Evolutionary conservation across 169 alveolate species (phyloP).

Genomic region (Plasmodium inui): DNA sequence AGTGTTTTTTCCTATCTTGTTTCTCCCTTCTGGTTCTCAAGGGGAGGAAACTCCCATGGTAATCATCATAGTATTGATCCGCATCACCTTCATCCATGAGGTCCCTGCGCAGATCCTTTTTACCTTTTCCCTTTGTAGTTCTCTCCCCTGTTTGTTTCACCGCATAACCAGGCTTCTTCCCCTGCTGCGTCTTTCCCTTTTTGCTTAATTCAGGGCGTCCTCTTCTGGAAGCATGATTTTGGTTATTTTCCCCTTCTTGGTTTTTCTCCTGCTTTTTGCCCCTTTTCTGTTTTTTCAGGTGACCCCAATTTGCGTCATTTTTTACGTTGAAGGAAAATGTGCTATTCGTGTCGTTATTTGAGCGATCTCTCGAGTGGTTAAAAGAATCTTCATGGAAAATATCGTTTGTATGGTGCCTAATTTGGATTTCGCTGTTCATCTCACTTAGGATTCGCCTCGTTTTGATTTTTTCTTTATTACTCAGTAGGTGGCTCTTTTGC

Average conservation of each 20-base stretch:
- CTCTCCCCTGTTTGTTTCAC: background rate
- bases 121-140: background rate
- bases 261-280: constrained; percentile 4
- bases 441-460: background rate
- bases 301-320: background rate
- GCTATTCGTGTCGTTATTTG: constrained; percentile 12
- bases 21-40: background rate
- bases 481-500: background rate
- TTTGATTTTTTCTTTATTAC: background rate
- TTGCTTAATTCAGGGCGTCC: background rate
- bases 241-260: background rate
- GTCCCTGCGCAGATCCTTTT: background rate
- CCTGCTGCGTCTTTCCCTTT: background rate
- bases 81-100: background rate
- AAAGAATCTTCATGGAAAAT: background rate
- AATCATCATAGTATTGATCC: background rate
- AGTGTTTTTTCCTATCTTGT: background rate
- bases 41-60: background rate
- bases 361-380: background rate
- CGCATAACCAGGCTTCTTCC: background rate
- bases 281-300: background rate
- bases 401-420: background rate
- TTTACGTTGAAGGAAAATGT: constrained; percentile 34
- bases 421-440: background rate
- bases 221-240: background rate